phyloP scores from a whole-genome alignment of 768 basidiomycete genomes.

The Clavaria fumosa region DNA sequence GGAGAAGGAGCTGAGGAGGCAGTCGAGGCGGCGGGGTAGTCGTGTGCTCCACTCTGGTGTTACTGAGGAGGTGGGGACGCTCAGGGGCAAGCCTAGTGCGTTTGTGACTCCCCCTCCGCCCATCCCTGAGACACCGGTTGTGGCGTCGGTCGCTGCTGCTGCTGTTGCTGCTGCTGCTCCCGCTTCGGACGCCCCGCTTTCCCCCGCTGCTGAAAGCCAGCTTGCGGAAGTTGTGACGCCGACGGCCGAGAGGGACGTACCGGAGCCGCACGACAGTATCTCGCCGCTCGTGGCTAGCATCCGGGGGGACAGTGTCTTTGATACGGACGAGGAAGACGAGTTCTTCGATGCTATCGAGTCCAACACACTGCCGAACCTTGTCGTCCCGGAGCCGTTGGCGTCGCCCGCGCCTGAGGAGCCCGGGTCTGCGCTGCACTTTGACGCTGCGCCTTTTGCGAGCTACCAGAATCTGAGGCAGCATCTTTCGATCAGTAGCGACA shows the following conservation, averaged over 20 bases:
- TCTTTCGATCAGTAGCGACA: slow-evolving; percentile 50
- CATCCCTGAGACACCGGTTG: neutral
- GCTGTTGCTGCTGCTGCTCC: neutral
- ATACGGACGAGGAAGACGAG: slow-evolving; percentile 82
- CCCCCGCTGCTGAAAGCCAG: neutral
- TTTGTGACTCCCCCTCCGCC: neutral
- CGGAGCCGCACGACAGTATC: too few relatives aligned
- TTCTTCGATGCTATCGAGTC: slow-evolving; percentile 95
- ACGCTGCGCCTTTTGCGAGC: slow-evolving; percentile 38
- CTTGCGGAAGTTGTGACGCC: neutral
- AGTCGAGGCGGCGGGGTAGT: slow-evolving; percentile 45
- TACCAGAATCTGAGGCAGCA: slow-evolving; percentile 47
- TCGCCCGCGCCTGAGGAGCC: slow-evolving; percentile 24
- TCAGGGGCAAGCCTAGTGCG: neutral
- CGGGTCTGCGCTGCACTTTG: slow-evolving; percentile 10
- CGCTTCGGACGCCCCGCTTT: neutral
- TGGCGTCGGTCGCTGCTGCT: neutral
- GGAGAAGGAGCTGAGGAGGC: slow-evolving; percentile 59
- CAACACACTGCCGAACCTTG: slow-evolving; percentile 59
- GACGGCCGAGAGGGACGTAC: neutral
- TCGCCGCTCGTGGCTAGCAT: too few relatives aligned
- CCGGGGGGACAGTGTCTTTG: slow-evolving; percentile 26
- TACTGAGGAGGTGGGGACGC: slow-evolving; percentile 9
- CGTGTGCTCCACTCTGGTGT: slow-evolving; percentile 30
- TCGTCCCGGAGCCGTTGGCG: slow-evolving; percentile 49